A percentile compares a stretch with the other conserved stretches of the same genome.
Evolutionary conservation across 2,329 filamentous ascomycete genomes (phyloP).

Genomic region (Fusarium sp.): DNA sequence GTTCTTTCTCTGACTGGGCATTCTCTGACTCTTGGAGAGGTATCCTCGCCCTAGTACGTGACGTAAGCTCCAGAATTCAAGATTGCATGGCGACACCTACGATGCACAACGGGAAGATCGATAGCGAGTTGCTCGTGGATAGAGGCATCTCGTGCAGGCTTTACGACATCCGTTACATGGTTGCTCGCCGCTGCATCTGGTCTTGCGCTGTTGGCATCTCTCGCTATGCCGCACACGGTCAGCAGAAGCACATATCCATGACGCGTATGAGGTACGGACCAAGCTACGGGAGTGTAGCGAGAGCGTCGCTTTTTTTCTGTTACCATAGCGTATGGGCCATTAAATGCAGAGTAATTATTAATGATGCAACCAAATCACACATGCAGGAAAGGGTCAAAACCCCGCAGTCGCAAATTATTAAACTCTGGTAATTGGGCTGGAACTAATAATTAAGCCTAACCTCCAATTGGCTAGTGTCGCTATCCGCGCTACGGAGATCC

Average conservation of each 20-base stretch:
- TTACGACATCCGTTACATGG: neutral
- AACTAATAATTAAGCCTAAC: neutral
- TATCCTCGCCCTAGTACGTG: neutral
- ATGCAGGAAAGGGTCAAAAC: neutral
- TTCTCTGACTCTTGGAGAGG: neutral
- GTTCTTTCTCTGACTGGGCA: neutral
- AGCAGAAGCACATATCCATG: neutral
- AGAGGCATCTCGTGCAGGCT: neutral
- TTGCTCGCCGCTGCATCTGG: neutral
- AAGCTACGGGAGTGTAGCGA: neutral
- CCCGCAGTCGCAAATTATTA: neutral
- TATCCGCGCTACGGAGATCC: too few relatives aligned
- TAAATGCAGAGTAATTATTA: neutral
- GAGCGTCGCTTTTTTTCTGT: neutral
- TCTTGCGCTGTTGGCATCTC: neutral
- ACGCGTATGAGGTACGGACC: neutral
- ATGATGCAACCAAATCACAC: too few relatives aligned
- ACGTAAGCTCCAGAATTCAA: neutral
- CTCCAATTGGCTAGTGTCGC: neutral
- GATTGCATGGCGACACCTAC: neutral
- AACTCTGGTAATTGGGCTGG: fast-evolving
- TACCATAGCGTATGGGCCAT: neutral
- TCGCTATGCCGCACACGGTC: neutral
- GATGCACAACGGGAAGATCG: neutral
- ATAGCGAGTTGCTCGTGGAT: neutral